phyloP scores from a whole-genome alignment of 345 rosid genomes.

The Gossypium sturtianum region DNA sequence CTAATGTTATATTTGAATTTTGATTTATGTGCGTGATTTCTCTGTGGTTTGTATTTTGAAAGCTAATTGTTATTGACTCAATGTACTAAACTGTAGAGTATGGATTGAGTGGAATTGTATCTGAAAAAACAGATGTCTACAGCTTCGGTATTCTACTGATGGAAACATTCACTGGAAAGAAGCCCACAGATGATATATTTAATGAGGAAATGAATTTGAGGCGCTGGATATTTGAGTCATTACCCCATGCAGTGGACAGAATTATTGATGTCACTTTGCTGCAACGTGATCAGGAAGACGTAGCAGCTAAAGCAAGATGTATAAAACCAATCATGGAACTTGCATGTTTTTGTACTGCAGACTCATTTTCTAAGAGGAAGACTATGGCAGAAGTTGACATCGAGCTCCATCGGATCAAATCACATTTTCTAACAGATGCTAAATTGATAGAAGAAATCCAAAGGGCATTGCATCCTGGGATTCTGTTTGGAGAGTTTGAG shows the following conservation, averaged over 20 bases:
- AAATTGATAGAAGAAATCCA: neutral
- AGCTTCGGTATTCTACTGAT: constrained; percentile 10
- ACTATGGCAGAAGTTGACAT: neutral
- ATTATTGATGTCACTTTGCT: constrained; percentile 11
- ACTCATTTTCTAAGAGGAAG: neutral
- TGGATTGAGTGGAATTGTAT: constrained; percentile 4
- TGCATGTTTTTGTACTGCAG: constrained; percentile 8
- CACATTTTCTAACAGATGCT: neutral
- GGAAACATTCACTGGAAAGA: constrained; percentile 7
- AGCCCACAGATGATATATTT: neutral
- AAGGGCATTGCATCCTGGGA: neutral
- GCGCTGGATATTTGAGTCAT: constrained; percentile 1
- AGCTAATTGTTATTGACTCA: neutral
- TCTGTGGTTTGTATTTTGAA: constrained; percentile 3
- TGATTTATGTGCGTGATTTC: neutral
- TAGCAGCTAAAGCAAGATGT: neutral
- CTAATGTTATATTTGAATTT: neutral
- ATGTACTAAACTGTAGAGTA: neutral
- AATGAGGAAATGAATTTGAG: constrained; percentile 2
- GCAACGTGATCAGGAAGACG: neutral
- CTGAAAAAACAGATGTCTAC: constrained; percentile 4
- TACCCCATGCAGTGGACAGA: neutral
- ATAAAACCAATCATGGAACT: neutral
- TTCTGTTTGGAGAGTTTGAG: constrained; percentile 5
- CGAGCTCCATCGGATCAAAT: neutral